Evolutionary conservation across 2,329 filamentous ascomycete genomes (phyloP), one percentile per base, ranked within the genome.

Genomic region (Ophiognomonia clavigignenti-juglandacearum): DNA sequence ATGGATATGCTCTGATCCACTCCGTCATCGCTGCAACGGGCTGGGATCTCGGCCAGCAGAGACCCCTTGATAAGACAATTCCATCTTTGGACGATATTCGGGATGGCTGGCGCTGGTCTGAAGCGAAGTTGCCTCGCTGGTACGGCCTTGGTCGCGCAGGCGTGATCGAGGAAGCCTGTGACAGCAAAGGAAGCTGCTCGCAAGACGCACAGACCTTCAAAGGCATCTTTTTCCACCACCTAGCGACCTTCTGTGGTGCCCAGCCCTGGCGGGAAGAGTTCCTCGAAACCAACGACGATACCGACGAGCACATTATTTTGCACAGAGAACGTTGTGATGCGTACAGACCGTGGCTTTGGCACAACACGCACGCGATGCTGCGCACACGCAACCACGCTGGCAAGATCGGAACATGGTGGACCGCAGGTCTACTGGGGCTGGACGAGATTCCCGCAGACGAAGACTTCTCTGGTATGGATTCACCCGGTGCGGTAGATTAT

Each of bases 181-280:
- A 97, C 62, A 78, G 82, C 3, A 69, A 68, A 16, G 88, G 80
- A 3, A 75, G 70, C 35, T 96, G 91, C 63, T 89, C 81, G 16
- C 90, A 96, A 62, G 79, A 97, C 57, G 78, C 77, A 0, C 91
- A 96, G 58, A 90, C 88, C 0, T 96, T 96, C 78, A 97, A 96
- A 64, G 87, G 88, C 23, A 92, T 96, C 47, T 96, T 91, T 72
- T 95, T 96, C 67, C 88, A 95, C 60, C 92, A 96, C 61, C 71
- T 96, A 3, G 77, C 82, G 0, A 69, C 80, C 1, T 96, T 96
- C 62, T 96, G 92, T 64, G 74, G 76, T 6, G 14, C 4, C 76
- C 81, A 0, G 65, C 95, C 0, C 59, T 70, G 9, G 64, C 75
- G 62, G 4, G 8, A 51, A 0, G 52, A 50, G 2, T 53, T 59